A percentile compares a stretch with the other conserved stretches of the same genome.
Evolutionary conservation across 306 rosid genomes (phyloP).

Genomic region (Gastrolobium villosum): DNA sequence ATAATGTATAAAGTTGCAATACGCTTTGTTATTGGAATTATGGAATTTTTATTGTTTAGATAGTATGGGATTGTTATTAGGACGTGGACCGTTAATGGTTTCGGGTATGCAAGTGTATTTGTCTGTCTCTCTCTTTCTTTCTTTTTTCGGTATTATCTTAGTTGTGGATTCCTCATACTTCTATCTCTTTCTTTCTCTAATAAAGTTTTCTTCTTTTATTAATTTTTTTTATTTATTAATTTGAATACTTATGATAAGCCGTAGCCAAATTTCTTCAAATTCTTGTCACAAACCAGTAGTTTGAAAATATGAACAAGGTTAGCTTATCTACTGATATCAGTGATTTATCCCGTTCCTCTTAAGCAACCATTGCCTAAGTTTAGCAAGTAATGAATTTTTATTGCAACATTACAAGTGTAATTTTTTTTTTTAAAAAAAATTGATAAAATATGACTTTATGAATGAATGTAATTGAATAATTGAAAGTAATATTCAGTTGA

Average conservation of each 20-base stretch:
- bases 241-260: not conserved
- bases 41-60: not conserved
- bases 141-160: not conserved
- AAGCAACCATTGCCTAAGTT: not conserved
- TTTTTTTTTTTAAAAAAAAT: not conserved
- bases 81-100: not conserved
- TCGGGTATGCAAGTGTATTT: not conserved
- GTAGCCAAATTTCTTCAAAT: not conserved
- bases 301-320: not conserved
- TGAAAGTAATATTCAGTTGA: not conserved
- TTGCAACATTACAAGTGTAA: not conserved
- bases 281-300: not conserved
- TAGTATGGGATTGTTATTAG: not conserved
- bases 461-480: not conserved
- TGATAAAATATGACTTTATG: not conserved
- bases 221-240: not conserved
- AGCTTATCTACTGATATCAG: not conserved
- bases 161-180: conserved; percentile 6
- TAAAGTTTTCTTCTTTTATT: conserved; percentile 3
- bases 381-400: not conserved
- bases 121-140: not conserved
- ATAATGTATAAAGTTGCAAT: conserved; percentile 33
- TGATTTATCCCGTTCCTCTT: not conserved
- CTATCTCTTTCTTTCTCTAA: not conserved
- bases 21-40: not conserved